A percentile compares a stretch with the other conserved stretches of the same genome.
Evolutionary conservation across 2,329 filamentous ascomycete genomes (phyloP).

Genomic region (Fusarium odoratissimum): DNA sequence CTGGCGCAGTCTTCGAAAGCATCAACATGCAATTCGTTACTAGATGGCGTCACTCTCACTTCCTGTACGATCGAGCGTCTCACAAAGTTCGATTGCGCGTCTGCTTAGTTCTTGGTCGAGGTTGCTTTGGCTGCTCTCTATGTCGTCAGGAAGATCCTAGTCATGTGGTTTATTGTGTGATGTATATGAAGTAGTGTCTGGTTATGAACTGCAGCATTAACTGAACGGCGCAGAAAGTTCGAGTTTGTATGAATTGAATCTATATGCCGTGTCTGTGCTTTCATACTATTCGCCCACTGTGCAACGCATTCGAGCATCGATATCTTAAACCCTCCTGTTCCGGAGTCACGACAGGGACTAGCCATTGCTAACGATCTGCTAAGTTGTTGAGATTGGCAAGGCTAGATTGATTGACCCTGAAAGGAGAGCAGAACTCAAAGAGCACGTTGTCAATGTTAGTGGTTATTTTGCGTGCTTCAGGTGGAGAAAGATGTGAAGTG

Average conservation of each 20-base stretch:
- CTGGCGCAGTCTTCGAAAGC: conserved; percentile 25
- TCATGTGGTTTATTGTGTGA: conserved; percentile 24
- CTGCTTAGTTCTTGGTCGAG: conserved; percentile 9
- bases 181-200: conserved; percentile 12
- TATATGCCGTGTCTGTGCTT: conserved; percentile 20
- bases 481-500: conserved; percentile 22
- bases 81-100: conserved; percentile 31
- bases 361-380: conserved; percentile 1
- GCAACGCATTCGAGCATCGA: not conserved
- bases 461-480: conserved; percentile 33
- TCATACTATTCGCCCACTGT: not conserved
- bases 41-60: conserved; percentile 45
- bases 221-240: not conserved
- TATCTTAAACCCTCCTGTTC: not conserved
- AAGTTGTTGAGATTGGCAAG: conserved; percentile 17
- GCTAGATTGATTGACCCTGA: conserved; percentile 20
- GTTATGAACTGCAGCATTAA: conserved; percentile 12
- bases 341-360: not conserved
- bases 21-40: conserved; percentile 37
- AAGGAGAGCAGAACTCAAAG: conserved; percentile 17
- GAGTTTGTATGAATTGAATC: conserved; percentile 3
- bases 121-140: conserved; percentile 3
- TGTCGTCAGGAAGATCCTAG: conserved; percentile 7
- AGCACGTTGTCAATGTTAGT: conserved; percentile 31
- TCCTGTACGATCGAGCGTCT: conserved; percentile 27